Evolutionary conservation across 2,329 filamentous ascomycete species (phyloP).

Genomic region (Verticillium nonalfalfae): DNA sequence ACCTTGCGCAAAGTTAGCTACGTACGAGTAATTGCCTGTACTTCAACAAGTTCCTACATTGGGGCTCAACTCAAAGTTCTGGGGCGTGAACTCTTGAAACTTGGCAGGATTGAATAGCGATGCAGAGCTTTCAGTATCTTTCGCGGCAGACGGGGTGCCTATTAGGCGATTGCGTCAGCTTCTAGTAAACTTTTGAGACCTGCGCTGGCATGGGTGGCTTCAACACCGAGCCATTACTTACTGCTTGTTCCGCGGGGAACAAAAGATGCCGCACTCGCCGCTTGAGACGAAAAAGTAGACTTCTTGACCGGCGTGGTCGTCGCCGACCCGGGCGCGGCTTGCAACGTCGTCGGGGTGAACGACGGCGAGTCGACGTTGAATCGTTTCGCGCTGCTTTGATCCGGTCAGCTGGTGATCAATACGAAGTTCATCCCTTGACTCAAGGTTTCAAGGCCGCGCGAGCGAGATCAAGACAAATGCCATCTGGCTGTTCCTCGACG

Average conservation of each 20-base stretch:
- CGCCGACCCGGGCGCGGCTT: slow-evolving; percentile 11
- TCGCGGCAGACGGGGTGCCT: slow-evolving; percentile 13
- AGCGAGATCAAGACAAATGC: too few relatives aligned
- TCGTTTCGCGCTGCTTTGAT: slow-evolving; percentile 52
- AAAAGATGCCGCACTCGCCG: slow-evolving; percentile 82
- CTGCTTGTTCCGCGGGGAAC: slow-evolving; percentile 59
- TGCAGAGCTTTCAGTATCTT: slow-evolving; percentile 30
- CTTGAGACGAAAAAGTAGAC: slow-evolving; percentile 78
- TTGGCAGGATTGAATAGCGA: slow-evolving; percentile 48
- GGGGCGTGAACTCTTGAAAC: slow-evolving; percentile 55
- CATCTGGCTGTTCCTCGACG: too few relatives aligned
- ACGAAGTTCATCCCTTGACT: not conserved
- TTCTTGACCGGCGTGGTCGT: slow-evolving; percentile 50
- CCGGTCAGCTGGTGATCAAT: not conserved
- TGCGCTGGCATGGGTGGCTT: not conserved
- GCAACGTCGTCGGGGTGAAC: slow-evolving; percentile 66
- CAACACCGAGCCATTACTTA: slow-evolving; percentile 14
- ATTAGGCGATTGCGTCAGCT: not conserved
- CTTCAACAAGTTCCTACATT: slow-evolving; percentile 29
- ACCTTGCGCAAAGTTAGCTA: slow-evolving; percentile 18
- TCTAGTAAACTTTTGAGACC: not conserved
- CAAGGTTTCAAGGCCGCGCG: not conserved
- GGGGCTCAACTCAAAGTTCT: slow-evolving; percentile 45
- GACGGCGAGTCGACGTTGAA: slow-evolving; percentile 95
- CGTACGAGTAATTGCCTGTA: not conserved